A percentile compares a stretch with the other conserved stretches of the same genome.
phyloP scores from a whole-genome alignment of 2,329 filamentous ascomycete species.

The Botrytis squamosa region DNA sequence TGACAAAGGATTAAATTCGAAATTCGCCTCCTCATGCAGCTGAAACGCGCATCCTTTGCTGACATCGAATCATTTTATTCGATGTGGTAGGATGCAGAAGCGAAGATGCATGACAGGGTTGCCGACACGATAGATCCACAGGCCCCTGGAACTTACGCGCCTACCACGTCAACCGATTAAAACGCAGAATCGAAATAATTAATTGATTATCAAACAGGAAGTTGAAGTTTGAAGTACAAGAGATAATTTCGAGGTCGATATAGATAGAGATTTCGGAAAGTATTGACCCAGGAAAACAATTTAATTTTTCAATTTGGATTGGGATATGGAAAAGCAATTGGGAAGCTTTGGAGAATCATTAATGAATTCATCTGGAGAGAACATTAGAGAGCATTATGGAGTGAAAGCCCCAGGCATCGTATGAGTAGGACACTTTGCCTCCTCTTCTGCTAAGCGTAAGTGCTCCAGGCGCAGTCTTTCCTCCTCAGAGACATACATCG shows the following conservation, averaged over 20 bases:
- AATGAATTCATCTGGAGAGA: background rate
- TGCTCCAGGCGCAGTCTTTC: background rate
- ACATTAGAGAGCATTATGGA: background rate
- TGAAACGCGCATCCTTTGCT: background rate
- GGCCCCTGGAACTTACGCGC: background rate
- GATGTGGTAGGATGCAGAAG: background rate
- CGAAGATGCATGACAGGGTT: background rate
- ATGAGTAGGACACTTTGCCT: background rate
- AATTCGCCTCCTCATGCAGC: background rate
- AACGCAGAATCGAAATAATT: background rate
- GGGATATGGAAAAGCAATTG: background rate
- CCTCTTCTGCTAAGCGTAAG: background rate
- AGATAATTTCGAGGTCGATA: background rate
- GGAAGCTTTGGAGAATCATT: background rate
- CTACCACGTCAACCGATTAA: background rate
- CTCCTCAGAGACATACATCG: background rate
- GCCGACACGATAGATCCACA: background rate
- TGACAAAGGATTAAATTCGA: background rate
- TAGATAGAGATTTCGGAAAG: background rate
- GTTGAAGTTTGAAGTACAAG: background rate
- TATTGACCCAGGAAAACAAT: rapidly evolving
- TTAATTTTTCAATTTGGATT: background rate
- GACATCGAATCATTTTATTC: slow-evolving; percentile 9
- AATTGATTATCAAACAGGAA: background rate
- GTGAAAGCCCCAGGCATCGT: slow-evolving; percentile 10